Evolutionary conservation across 1,284 basidiomycete species (phyloP).

Genomic region (Microbotryum lychnidis-dioicae): DNA sequence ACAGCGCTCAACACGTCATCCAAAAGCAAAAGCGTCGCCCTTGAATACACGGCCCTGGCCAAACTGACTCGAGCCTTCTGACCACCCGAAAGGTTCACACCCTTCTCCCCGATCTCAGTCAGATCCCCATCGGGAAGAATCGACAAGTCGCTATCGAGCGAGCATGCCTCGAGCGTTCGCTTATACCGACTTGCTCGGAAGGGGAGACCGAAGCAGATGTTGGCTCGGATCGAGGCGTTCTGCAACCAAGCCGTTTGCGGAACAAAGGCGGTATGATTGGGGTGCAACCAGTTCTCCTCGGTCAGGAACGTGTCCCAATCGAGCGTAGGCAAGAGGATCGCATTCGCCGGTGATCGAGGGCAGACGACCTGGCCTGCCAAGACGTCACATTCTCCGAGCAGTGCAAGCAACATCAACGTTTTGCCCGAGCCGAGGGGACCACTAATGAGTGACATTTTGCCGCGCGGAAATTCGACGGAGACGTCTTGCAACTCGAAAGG

Average conservation of each 20-base stretch:
- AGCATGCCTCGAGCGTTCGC: slow-evolving; percentile 65
- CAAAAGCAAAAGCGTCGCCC: slow-evolving; percentile 72
- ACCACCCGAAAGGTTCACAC: slow-evolving; percentile 78
- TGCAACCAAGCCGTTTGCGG: slow-evolving; percentile 84
- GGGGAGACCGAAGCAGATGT: slow-evolving; percentile 82
- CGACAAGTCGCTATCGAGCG: slow-evolving; percentile 66
- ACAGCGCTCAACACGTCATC: slow-evolving; percentile 52
- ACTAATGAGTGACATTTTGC: slow-evolving; percentile 70
- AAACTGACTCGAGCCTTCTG: slow-evolving; percentile 89
- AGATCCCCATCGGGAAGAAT: slow-evolving; percentile 92
- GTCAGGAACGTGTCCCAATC: slow-evolving; percentile 32
- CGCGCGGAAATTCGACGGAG: slow-evolving; percentile 64
- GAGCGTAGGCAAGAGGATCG: slow-evolving; percentile 49
- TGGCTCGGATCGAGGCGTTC: slow-evolving; percentile 88
- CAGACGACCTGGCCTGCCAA: slow-evolving; percentile 68
- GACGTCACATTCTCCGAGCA: slow-evolving; percentile 85
- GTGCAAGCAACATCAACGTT: slow-evolving; percentile 66
- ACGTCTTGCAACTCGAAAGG: slow-evolving; percentile 77
- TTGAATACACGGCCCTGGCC: slow-evolving; percentile 86
- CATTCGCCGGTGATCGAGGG: slow-evolving; percentile 73
- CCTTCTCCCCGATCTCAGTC: slow-evolving; percentile 73
- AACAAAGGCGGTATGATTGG: slow-evolving; percentile 76
- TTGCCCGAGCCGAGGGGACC: slow-evolving; percentile 55
- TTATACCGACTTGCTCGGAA: slow-evolving; percentile 69
- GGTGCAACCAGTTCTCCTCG: slow-evolving; percentile 63